Evolutionary conservation across 116 monocot genomes (phyloP).

Genomic region (Iris pallida): DNA sequence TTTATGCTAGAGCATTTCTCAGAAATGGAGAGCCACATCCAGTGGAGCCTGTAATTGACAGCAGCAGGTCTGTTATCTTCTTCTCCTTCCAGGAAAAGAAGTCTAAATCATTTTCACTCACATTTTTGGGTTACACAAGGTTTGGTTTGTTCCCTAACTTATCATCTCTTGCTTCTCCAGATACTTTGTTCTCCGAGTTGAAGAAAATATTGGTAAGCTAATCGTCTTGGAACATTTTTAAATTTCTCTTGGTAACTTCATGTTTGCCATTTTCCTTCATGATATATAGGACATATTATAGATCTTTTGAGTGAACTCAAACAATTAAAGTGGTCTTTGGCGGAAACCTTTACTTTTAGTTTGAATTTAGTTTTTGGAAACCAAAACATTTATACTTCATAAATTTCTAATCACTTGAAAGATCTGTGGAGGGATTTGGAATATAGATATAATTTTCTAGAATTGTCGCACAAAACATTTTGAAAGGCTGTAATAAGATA

Average conservation of each 20-base stretch:
- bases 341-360: background rate
- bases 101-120: background rate
- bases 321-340: background rate
- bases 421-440: too few relatives aligned
- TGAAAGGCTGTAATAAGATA: too few relatives aligned
- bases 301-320: background rate
- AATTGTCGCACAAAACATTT: too few relatives aligned
- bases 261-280: background rate
- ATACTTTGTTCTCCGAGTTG: constrained; percentile 96
- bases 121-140: background rate
- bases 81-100: background rate
- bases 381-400: too few relatives aligned
- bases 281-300: background rate
- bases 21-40: constrained; percentile 89
- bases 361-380: too few relatives aligned
- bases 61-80: constrained; percentile 73
- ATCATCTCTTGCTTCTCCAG: constrained; percentile 38
- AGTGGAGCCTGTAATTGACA: constrained; percentile 95
- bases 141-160: background rate
- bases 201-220: constrained; percentile 85
- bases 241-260: background rate
- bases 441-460: too few relatives aligned
- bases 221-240: background rate
- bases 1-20: constrained; percentile 92
- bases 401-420: too few relatives aligned